phyloP scores from a whole-genome alignment of 2,329 filamentous ascomycete species.

The Sporothrix inflata region DNA sequence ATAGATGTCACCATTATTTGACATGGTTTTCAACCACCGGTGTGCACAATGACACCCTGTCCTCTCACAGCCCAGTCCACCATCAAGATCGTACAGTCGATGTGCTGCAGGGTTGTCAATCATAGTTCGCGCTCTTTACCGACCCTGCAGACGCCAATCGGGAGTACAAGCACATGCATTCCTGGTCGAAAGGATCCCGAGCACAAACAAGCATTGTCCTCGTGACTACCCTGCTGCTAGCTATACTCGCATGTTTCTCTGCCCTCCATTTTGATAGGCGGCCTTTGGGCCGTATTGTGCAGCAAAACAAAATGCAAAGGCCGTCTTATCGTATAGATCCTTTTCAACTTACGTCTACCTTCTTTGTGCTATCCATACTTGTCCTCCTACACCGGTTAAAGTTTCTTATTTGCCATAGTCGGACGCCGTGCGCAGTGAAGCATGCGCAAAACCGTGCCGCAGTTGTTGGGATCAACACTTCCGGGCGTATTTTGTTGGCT shows the following conservation, averaged over 20 bases:
- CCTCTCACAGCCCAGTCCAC: not conserved
- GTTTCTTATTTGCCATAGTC: not conserved
- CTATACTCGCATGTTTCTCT: not conserved
- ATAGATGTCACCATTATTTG: not conserved
- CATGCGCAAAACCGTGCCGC: not conserved
- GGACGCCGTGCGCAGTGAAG: no score
- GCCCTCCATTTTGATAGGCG: not conserved
- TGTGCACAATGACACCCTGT: not conserved
- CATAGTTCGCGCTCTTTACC: not conserved
- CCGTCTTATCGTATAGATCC: not conserved
- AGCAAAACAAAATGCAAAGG: not conserved
- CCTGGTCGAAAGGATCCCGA: not conserved
- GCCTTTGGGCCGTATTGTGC: not conserved
- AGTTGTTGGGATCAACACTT: not conserved
- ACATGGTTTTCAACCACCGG: not conserved
- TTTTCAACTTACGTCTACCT: not conserved
- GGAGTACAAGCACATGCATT: not conserved
- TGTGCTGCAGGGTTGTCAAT: not conserved
- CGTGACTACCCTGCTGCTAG: not conserved
- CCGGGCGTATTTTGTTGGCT: not conserved
- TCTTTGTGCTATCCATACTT: not conserved
- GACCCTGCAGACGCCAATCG: not conserved
- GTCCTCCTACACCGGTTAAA: not conserved
- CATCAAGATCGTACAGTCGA: not conserved
- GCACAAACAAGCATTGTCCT: not conserved